A percentile compares a stretch with the other conserved stretches of the same genome.
phyloP scores from a whole-genome alignment of 2,329 filamentous ascomycete species.

The Knoxdaviesia capensis region DNA sequence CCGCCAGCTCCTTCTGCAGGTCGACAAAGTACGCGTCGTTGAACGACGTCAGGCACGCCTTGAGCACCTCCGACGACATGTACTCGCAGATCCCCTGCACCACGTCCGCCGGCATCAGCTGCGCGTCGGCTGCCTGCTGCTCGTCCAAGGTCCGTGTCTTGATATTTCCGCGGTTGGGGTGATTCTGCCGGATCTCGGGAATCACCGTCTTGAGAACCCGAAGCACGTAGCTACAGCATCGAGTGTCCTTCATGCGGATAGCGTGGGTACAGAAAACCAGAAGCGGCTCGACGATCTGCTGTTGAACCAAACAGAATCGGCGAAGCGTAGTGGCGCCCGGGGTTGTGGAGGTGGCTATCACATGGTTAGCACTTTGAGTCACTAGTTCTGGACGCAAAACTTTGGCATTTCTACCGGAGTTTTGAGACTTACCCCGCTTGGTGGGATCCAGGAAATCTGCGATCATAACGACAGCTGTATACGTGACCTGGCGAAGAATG shows the following conservation, averaged over 20 bases:
- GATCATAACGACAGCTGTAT: conserved; percentile 80
- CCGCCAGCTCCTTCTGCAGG: conserved; percentile 77
- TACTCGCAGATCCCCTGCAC: conserved; percentile 64
- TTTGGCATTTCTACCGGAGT: neutral
- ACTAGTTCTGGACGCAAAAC: neutral
- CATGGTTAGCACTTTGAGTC: too few species aligned
- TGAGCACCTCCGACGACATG: conserved; percentile 72
- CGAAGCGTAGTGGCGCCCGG: conserved; percentile 33
- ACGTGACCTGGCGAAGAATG: conserved; percentile 79
- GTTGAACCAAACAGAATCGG: conserved; percentile 63
- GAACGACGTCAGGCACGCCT: conserved; percentile 74
- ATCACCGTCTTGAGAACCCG: conserved; percentile 74
- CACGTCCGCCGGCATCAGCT: conserved; percentile 26
- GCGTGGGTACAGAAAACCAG: conserved; percentile 83
- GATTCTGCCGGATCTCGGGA: conserved; percentile 40
- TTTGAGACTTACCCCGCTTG: conserved; percentile 31
- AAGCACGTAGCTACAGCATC: conserved; percentile 71
- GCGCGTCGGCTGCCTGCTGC: conserved; percentile 14
- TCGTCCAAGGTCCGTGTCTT: neutral
- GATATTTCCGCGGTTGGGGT: neutral
- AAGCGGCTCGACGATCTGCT: conserved; percentile 65
- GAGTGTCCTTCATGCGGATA: conserved; percentile 72
- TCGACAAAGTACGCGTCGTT: conserved; percentile 96
- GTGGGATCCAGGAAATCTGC: conserved; percentile 70
- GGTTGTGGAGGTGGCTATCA: too few species aligned